phyloP scores from a whole-genome alignment of 2,329 filamentous ascomycete species.

The Arthrobotrys musiformis region DNA sequence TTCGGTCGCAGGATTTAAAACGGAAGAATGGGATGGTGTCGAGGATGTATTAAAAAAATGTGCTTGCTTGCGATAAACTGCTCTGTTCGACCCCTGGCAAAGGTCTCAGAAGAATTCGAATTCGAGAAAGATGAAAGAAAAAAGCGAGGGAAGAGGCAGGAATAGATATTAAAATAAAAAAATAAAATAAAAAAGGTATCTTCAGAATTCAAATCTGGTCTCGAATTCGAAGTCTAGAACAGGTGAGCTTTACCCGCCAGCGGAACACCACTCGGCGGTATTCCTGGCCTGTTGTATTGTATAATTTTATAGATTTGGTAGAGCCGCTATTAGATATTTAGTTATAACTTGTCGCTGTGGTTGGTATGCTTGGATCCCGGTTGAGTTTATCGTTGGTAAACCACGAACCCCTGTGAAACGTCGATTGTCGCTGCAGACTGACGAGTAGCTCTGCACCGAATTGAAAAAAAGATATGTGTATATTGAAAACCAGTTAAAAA shows the following conservation, averaged over 20 bases:
- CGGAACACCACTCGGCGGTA: constrained; percentile 1
- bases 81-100: constrained; percentile 29
- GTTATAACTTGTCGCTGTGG: background rate
- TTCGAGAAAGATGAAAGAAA: no score
- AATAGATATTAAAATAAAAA: background rate
- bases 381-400: constrained; percentile 12
- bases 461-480: constrained; percentile 12
- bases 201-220: background rate
- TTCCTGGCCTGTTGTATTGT: constrained; percentile 14
- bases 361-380: background rate
- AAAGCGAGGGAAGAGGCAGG: constrained; percentile 28
- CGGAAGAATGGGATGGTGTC: background rate
- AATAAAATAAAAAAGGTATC: background rate
- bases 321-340: constrained; percentile 15
- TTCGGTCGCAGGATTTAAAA: background rate
- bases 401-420: constrained; percentile 44
- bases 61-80: constrained; percentile 15
- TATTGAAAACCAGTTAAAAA: constrained; percentile 40
- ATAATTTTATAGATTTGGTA: constrained; percentile 14
- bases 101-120: background rate
- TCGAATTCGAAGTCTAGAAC: background rate
- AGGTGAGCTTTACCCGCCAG: constrained; percentile 19
- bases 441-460: no score
- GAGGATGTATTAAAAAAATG: background rate
- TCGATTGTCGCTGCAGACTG: constrained; percentile 17